Percentiles rank a stretch among this genome's conserved stretches.
Conservation (phyloP, 192 early-diverging fungal genomes). For the Coemansia asiatica region DNA sequence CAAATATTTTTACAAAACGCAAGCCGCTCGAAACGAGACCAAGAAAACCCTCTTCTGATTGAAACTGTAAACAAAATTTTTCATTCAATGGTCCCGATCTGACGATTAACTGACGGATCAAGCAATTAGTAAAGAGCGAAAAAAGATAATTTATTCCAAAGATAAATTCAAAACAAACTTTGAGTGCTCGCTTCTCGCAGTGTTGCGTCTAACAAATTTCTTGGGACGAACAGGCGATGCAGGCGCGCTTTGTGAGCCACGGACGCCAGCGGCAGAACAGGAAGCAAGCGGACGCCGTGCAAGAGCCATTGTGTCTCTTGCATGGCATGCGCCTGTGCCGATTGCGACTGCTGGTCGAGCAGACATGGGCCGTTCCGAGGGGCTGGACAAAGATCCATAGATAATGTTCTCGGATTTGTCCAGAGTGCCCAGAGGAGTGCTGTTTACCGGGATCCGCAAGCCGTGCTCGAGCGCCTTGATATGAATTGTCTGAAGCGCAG, state of each 20-base stretch:
- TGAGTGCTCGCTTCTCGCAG: neutral
- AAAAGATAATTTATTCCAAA: too few species aligned
- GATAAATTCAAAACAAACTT: neutral
- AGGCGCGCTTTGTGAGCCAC: slow-evolving; percentile 3
- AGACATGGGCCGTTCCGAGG: neutral
- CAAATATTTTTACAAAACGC: neutral
- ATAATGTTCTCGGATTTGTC: slow-evolving; percentile 40
- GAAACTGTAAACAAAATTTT: too few species aligned
- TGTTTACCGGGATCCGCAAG: slow-evolving; percentile 43
- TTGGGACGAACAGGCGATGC: slow-evolving; percentile 2
- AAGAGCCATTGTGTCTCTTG: neutral
- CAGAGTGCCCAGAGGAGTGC: slow-evolving; percentile 39
- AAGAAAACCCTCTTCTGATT: too few species aligned
- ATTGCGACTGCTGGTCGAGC: neutral
- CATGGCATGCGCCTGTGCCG: neutral
- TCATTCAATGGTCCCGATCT: too few species aligned
- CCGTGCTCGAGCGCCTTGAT: slow-evolving; percentile 47
- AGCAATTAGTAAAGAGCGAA: too few species aligned
- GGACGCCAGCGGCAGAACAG: neutral
- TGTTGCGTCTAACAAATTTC: slow-evolving; percentile 1
- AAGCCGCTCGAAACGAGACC: neutral
- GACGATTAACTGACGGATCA: too few species aligned
- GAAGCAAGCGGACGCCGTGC: neutral
- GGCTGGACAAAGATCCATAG: slow-evolving; percentile 6
- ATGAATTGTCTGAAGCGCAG: slow-evolving; percentile 43